Evolutionary conservation across 768 basidiomycete genomes (phyloP), one percentile per base, ranked within the genome.

Genomic region (Trichaptum fuscoviolaceum): DNA sequence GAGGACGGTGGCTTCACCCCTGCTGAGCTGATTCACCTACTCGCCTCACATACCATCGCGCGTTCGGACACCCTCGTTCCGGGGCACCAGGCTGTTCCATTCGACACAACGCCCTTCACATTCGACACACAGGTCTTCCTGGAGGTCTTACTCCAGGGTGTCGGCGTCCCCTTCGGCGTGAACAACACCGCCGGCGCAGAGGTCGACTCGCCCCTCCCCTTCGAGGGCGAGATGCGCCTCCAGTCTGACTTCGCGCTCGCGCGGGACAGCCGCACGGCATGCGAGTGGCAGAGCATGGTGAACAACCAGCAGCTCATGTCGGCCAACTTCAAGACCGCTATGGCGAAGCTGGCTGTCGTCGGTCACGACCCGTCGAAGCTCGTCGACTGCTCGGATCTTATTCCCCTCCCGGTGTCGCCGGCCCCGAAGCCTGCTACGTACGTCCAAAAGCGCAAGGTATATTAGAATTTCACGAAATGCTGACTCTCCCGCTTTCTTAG

Each of bases 71-170:
- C 67, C 35, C 42, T 69, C 34, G 68, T 64, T 57, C 67, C 66
- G 3, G 24, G 25, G 4, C 20, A 64, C 35, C 27, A 57, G 26
- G 26, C 61, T 5, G 68, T 61, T 23, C 68, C 68, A n/a, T 69
- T 69, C 26, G 68, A 69, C 63, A 52, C 68, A 9, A 69, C 68
- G 20, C 68, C 68, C 58, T 69, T 69, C 58, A 67, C 66, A 15
- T 69, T 69, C 35, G 69, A 69, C 63, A 68, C 69, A 7, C 69
- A 69, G 27, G 42, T 69, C 57, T 69, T 63, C 67, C 62, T 69
- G 24, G 69, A 69, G 58, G 67, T 68, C 23, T 42, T 69, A n/a
- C 67, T 69, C 25, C 63, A 68, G 67, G 69, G 67, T 27, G 42
- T 57, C 18, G 64, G 64, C 20, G 67, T 69, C 64, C 69, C 69